A percentile compares a stretch with the other conserved stretches of the same genome.
These are phyloP conservation scores for Apium graveolens DNA, from an alignment of 129 eudicot genomes.

Conservation along the genomic window DNA sequence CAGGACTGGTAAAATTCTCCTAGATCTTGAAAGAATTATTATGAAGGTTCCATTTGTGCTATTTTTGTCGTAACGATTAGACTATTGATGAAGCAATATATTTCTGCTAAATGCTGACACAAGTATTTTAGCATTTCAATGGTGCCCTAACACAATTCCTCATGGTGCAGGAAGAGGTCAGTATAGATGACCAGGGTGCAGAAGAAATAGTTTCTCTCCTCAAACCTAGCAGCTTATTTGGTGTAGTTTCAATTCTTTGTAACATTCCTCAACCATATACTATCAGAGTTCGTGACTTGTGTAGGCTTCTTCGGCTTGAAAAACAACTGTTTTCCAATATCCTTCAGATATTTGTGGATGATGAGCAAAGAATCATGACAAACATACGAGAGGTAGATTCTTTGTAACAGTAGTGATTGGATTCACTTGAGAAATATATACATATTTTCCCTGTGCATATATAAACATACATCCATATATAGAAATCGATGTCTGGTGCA, in stretches of 20 bases:
- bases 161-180: constrained; percentile 66
- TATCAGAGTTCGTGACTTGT: constrained; percentile 74
- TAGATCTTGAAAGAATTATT: neutral
- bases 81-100: neutral
- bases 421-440: neutral
- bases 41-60: neutral
- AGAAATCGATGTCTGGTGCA: neutral
- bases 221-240: constrained; percentile 63
- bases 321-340: constrained; percentile 79
- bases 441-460: neutral
- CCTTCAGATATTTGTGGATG: constrained; percentile 83
- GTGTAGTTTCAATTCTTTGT: constrained; percentile 78
- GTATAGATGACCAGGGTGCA: constrained; percentile 55
- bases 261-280: constrained; percentile 91
- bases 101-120: neutral
- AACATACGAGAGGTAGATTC: constrained; percentile 71
- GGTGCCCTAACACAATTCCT: constrained; percentile 7
- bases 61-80: neutral
- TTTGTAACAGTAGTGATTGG: neutral
- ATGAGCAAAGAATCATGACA: constrained; percentile 62
- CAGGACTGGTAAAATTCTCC: neutral
- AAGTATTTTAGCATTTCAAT: too few relatives aligned
- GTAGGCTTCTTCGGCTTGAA: constrained; percentile 84
- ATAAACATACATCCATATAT: neutral
- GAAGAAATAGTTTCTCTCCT: constrained; percentile 56